Base-by-base conservation (phyloP, 2,329 filamentous ascomycete species). In the Colletotrichum sp. region DNA sequence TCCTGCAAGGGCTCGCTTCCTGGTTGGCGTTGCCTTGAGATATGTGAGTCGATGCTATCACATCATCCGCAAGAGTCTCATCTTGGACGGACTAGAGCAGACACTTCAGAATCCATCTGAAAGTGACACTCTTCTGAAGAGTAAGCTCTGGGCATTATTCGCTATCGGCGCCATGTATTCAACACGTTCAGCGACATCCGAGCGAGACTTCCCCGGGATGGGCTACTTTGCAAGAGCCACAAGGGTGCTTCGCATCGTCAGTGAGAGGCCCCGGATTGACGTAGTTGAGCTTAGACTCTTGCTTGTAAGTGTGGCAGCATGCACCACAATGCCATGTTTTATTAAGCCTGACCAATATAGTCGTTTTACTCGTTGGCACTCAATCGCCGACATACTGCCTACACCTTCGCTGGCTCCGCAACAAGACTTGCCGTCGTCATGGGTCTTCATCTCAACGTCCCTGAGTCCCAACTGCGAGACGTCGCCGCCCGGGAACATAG, bases 151-250 rank as follows among this genome's bases (percentile, higher is more conserved):
- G 81, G 86, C 85, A 0, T 60, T 89, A 4, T 87, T 89, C 75
- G 87, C 87, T 0, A 82, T 89, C 7, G 87, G 87, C 0, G 86
- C 88, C 73, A 83, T 86, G 36, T 88, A 87, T 34, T 87, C 87
- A 0, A 84, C 83, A 0, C 80, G 86, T n/a, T 83, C 84, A 4
- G 83, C 83, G 3, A 73, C 73, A 3, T 79, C 82, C 1, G 82
- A 82, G 9, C 78, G 79, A 12, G 78, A 81, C 1, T 87, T 88
- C 67, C 87, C 87, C 1, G 87, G 87, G 0, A 79, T 88, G 68
- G 75, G 78, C 1, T 89, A 88, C 59, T 89, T 87, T 78, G 83
- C 84, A 0, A 80, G 83, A 4, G 86, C 87, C 0, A 85, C 83
- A 6, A 81, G 82, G 13, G 80, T 87, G 8, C 79, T 88, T 0